Base-by-base conservation (phyloP, 352 stramenopile genomes). In the Phytophthora pistaciae region DNA sequence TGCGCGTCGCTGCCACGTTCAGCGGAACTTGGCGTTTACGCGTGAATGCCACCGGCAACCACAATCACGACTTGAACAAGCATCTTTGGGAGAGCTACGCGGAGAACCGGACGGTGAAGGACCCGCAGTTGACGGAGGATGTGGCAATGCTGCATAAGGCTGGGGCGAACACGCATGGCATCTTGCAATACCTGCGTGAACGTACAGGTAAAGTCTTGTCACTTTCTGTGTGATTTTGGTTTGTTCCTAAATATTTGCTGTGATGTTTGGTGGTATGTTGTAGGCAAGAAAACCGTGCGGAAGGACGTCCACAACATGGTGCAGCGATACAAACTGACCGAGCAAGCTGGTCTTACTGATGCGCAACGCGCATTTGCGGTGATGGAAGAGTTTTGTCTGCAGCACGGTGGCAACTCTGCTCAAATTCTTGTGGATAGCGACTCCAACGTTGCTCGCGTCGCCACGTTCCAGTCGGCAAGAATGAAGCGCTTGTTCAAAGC, bases 301-400 rank as follows among this genome's bases (percentile, higher is more conserved):
- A 27, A 27, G 25, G 25, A 67, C 31, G 65, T 72, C 4, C 64
- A 66, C 48, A 66, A 66, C 64, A 42, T 60, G 31, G n/a, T 72
- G 0, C 64, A 72, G 44, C 6, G 18, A 18, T n/a, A 56, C 11
- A 38, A 50, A 25, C 27, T 25, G 4, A 16, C 29, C n/a, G 27
- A 6, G 1, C 21, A 58, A 56, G 56, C 44, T 9, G 48, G 60
- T 2, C 27, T 57, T 3, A 65, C 13, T 16, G 46, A 64, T 8
- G 25, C 25, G 25, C 25, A 27, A 27, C 25, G 25, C 25, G 25
- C 25, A 27, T 27, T 27, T 27, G 25, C 25, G 3, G 25, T 27
- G 25, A 27, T 27, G 25, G 25, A 27, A 27, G 25, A 27, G 25
- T 27, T 27, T 27, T 27, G 25, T 27, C 25, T 27, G 25, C 25